These are phyloP conservation scores for Aspergillus sp. DNA, from an alignment of 2,329 filamentous ascomycete species.

Conservation along the genomic window DNA sequence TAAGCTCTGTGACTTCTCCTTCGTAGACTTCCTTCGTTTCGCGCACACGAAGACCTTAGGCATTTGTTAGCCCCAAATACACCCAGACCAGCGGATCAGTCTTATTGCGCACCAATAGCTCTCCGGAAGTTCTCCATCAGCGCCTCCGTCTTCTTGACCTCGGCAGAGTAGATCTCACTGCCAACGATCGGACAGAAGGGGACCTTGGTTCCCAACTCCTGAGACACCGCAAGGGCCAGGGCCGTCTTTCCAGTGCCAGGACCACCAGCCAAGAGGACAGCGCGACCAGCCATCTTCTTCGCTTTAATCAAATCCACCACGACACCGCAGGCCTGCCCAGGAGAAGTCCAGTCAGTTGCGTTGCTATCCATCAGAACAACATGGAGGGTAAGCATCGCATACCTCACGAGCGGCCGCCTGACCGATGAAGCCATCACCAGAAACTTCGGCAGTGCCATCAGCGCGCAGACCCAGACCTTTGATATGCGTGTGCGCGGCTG, in stretches of 20 bases:
- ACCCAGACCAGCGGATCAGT: too few species aligned
- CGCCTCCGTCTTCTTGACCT: slow-evolving; percentile 99
- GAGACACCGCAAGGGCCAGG: slow-evolving; percentile 89
- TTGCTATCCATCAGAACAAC: not conserved
- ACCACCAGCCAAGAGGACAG: slow-evolving; percentile 88
- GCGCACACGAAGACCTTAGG: slow-evolving; percentile 76
- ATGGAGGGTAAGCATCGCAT: slow-evolving; percentile 23
- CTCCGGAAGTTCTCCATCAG: slow-evolving; percentile 99
- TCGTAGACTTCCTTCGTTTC: slow-evolving; percentile 99
- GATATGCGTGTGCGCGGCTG: slow-evolving; percentile 96
- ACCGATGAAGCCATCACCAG: slow-evolving; percentile 82
- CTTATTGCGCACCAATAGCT: slow-evolving; percentile 69
- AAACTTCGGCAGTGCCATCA: slow-evolving; percentile 81
- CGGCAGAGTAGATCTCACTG: slow-evolving; percentile 95
- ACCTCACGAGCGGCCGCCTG: slow-evolving; percentile 88
- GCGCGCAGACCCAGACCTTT: slow-evolving; percentile 83
- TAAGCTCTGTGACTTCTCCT: slow-evolving; percentile 96
- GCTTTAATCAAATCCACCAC: slow-evolving; percentile 93
- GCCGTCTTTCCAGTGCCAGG: slow-evolving; percentile 97
- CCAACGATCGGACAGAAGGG: slow-evolving; percentile 98
- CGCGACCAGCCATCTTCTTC: slow-evolving; percentile 96
- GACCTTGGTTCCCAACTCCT: slow-evolving; percentile 96
- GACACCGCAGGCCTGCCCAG: slow-evolving; percentile 77
- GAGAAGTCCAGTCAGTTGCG: slow-evolving; percentile 13
- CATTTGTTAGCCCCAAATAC: slow-evolving; percentile 14